Evolutionary conservation across 1,284 basidiomycete genomes (phyloP).

Genomic region (Pseudozyma sp.): DNA sequence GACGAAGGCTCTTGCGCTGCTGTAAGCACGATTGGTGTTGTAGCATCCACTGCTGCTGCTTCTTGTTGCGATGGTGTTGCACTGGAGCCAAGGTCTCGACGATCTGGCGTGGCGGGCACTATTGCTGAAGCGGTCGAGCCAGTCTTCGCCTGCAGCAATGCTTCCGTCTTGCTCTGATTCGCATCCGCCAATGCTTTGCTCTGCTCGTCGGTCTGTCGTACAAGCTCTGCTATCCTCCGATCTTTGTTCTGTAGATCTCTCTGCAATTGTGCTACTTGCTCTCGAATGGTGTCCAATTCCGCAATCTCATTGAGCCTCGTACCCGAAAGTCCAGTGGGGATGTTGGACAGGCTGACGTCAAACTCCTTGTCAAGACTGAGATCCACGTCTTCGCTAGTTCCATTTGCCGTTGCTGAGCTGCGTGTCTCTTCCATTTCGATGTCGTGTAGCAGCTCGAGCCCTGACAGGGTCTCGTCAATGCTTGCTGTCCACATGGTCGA

Average conservation of each 20-base stretch:
- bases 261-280: slow-evolving; percentile 19
- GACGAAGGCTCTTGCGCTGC: neutral
- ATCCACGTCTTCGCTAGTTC: slow-evolving; percentile 10
- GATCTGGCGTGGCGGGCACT: neutral
- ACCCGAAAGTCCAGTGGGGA: slow-evolving; percentile 29
- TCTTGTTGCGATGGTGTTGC: neutral
- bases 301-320: slow-evolving; percentile 10
- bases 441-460: slow-evolving; percentile 39
- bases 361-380: slow-evolving; percentile 32
- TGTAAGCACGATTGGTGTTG: neutral
- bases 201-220: slow-evolving; percentile 11
- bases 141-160: too few relatives aligned
- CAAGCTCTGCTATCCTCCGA: slow-evolving; percentile 11
- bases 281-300: slow-evolving; percentile 16
- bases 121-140: neutral
- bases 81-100: neutral
- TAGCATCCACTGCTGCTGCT: neutral
- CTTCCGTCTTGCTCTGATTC: too few relatives aligned
- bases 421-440: slow-evolving; percentile 5
- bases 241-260: slow-evolving; percentile 15
- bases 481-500: slow-evolving; percentile 7
- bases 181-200: neutral
- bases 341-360: slow-evolving; percentile 44
- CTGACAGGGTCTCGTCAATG: slow-evolving; percentile 38
- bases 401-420: neutral